Conservation (phyloP, 2,329 filamentous ascomycete genomes). For the Diaporthe helianthi region DNA sequence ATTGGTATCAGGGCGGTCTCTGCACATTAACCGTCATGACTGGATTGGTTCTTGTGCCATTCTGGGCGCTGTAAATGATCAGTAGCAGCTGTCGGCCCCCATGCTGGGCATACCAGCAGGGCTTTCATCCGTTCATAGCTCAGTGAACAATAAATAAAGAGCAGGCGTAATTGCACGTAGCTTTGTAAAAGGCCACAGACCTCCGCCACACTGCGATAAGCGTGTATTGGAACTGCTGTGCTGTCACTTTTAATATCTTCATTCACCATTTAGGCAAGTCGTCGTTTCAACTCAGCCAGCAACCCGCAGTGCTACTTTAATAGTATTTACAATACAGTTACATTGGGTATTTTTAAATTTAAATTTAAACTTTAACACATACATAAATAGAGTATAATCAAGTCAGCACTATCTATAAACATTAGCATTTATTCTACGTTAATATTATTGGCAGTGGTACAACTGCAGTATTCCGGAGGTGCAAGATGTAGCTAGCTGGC, state of each 20-base stretch:
- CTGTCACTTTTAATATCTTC: not conserved
- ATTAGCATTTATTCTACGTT: no score
- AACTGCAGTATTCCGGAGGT: no score
- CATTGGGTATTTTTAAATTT: no score
- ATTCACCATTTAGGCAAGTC: not conserved
- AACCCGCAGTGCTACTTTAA: no score
- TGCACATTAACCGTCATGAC: not conserved
- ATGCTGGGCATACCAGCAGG: not conserved
- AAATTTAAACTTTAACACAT: no score
- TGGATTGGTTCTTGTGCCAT: not conserved
- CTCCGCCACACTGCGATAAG: fast-evolving
- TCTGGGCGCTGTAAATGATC: not conserved
- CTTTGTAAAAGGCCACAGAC: not conserved
- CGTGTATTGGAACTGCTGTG: not conserved
- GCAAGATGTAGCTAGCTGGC: no score
- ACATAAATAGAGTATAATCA: no score
- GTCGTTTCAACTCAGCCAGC: not conserved
- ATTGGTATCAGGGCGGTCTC: not conserved
- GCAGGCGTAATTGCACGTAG: not conserved
- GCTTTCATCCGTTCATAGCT: not conserved
- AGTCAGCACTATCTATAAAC: no score
- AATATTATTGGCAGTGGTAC: no score
- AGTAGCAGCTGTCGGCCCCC: not conserved
- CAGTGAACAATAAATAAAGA: not conserved
- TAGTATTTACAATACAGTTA: no score